Evolutionary conservation across 2,329 filamentous ascomycete genomes (phyloP), one percentile per base, ranked within the genome.

Genomic region (Colletotrichum australisinense): DNA sequence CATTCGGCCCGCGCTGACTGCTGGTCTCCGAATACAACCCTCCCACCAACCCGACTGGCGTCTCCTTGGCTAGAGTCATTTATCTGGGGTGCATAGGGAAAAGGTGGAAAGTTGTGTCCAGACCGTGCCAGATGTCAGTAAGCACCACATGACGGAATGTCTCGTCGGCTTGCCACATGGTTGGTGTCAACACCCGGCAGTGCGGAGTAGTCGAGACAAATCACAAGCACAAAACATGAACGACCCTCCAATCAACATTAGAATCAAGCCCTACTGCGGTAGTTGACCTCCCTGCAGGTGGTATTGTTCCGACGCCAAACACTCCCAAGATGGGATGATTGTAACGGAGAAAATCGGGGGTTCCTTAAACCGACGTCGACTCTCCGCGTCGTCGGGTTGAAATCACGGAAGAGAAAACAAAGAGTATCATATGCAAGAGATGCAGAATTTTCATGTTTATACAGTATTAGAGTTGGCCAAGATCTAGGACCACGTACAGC

Each of bases 1-100:
- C 28, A 64, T 64, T 64, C 62, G 49, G 62, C 22, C 62, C 62
- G 62, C 53, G 46, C 26, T 46, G 26, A 19, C 62, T 35, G 49
- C 28, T 24, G 53, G 62, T 55, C 22, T 38, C 62, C 62, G 28
- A 55, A 64, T 55, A 12, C 62, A 26, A 64, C 46, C 62, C 62
- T 55, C 14, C 30, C 26, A 52, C n/a, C 19, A 49, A 22, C 42
- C 42, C 19, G 19, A 49, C 42, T 49, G 42, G 19, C 19, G 38
- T 19, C 38, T 19, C 42, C 19, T 49, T 49, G 19, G 42, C 19
- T 19, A 49, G 9, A 49, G 42, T 49, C 19, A 49, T 49, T 49
- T 49, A n/a, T 49, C 42, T 49, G 42, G 42, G 42, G 42, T 49
- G 4, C 42, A 49, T 49, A 49, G 9, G 19, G 1, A 9, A 49